A percentile compares a stretch with the other conserved stretches of the same genome.
phyloP scores from a whole-genome alignment of 2,329 filamentous ascomycete genomes.

The Aspergillus spinulosporus region DNA sequence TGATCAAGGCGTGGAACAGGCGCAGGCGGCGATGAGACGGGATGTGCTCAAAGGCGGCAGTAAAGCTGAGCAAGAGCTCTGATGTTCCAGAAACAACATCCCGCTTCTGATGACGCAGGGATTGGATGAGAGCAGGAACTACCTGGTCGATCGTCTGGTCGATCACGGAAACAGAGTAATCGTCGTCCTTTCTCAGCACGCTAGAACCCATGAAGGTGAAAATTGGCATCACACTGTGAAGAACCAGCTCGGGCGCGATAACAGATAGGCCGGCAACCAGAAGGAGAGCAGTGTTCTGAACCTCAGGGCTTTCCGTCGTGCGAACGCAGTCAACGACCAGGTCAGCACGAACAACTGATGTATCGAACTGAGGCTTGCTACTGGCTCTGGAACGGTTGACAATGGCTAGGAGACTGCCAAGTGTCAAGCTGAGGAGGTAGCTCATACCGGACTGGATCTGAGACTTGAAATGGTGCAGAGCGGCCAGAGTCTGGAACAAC shows the following conservation, averaged over 20 bases:
- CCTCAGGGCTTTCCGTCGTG: conserved; percentile 84
- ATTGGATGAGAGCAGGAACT: conserved; percentile 85
- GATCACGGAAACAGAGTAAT: conserved; percentile 95
- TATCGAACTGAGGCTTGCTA: conserved; percentile 62
- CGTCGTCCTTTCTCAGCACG: conserved; percentile 86
- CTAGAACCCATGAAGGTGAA: conserved; percentile 98
- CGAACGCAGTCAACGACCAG: conserved; percentile 92
- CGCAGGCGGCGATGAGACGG: conserved; percentile 79
- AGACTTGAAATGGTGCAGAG: conserved; percentile 80
- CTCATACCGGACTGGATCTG: conserved; percentile 83
- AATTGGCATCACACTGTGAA: conserved; percentile 98
- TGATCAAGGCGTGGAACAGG: conserved; percentile 80
- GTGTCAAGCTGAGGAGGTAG: conserved; percentile 82
- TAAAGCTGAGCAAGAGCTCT: conserved; percentile 91
- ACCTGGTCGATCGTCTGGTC: conserved; percentile 92
- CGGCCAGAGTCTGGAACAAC: conserved; percentile 81
- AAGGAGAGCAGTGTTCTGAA: conserved; percentile 87
- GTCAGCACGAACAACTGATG: conserved; percentile 79
- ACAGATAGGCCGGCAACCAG: conserved; percentile 84
- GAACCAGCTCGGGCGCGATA: conserved; percentile 82
- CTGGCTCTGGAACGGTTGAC: conserved; percentile 68
- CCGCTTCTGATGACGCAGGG: conserved; percentile 74
- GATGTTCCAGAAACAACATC: conserved; percentile 78
- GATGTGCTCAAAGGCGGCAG: conserved; percentile 93
- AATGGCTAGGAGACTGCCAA: conserved; percentile 80